These are phyloP conservation scores for Zanthoxylum bungeanum DNA, from an alignment of 345 rosid species.

Conservation along the genomic window DNA sequence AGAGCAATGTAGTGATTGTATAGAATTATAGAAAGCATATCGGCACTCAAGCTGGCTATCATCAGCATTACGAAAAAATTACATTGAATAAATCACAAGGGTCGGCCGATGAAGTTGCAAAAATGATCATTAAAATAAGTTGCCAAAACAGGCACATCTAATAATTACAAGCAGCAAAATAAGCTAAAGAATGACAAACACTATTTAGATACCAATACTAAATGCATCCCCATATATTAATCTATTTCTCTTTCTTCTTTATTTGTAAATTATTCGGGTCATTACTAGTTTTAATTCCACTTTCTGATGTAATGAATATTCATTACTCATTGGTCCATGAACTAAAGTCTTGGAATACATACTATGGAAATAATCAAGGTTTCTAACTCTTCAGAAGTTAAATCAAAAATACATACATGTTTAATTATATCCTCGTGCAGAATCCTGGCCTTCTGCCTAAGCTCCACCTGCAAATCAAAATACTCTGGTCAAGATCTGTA, in stretches of 20 bases:
- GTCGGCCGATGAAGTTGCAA: neutral
- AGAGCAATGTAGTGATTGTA: neutral
- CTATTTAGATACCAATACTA: neutral
- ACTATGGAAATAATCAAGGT: neutral
- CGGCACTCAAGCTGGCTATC: too few relatives aligned
- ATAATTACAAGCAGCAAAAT: neutral
- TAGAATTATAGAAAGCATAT: neutral
- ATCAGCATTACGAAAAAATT: neutral
- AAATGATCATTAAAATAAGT: neutral
- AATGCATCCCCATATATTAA: neutral
- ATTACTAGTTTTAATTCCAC: neutral
- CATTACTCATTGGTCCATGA: neutral
- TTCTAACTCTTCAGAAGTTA: neutral
- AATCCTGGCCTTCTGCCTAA: constrained; percentile 40
- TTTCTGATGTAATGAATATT: neutral
- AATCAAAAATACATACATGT: constrained; percentile 32
- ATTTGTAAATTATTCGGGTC: neutral
- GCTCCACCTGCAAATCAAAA: constrained; percentile 38
- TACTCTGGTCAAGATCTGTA: constrained; percentile 10
- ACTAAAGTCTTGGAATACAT: neutral
- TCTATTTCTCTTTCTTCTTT: neutral
- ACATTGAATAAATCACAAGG: neutral
- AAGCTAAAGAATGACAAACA: neutral
- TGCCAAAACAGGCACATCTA: neutral
- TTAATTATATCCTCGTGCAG: constrained; percentile 52